Evolutionary conservation across 805 yeast species (phyloP).

Genomic region (Blastobotrys americana): DNA sequence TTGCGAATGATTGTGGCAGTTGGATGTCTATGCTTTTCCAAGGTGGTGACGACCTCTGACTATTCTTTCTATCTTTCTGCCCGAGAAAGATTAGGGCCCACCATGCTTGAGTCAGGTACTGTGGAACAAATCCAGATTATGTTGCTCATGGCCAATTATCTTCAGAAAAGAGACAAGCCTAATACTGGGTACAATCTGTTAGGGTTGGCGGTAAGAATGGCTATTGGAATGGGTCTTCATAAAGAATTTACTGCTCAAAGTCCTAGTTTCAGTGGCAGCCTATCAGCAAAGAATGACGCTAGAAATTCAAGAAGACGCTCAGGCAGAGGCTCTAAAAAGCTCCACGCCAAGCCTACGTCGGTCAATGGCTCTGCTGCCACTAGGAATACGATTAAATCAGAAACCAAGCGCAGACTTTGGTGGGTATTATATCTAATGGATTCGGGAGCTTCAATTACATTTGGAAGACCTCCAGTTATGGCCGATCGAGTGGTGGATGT

Average conservation of each 20-base stretch:
- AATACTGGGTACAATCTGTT: slow-evolving; percentile 56
- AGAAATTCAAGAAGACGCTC: too few relatives aligned
- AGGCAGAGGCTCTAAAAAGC: too few relatives aligned
- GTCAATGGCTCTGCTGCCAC: slow-evolving; percentile 22
- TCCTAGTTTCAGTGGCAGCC: too few relatives aligned
- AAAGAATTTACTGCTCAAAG: slow-evolving; percentile 37
- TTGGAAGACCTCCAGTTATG: slow-evolving; percentile 53
- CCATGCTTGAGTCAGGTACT: slow-evolving; percentile 52
- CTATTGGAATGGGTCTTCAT: slow-evolving; percentile 51
- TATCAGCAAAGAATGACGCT: slow-evolving; percentile 24
- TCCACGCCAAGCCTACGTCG: neutral
- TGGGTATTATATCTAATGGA: slow-evolving; percentile 56
- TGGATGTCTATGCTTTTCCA: slow-evolving; percentile 50
- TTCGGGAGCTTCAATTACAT: slow-evolving; percentile 49
- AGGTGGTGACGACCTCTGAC: slow-evolving; percentile 41
- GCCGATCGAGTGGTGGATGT: slow-evolving; percentile 39
- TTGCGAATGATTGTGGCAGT: slow-evolving; percentile 48
- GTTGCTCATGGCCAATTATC: slow-evolving; percentile 45
- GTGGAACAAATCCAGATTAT: slow-evolving; percentile 32
- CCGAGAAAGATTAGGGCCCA: slow-evolving; percentile 35
- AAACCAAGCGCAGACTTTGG: slow-evolving; percentile 51
- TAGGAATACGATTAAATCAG: slow-evolving; percentile 31
- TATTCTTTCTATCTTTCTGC: slow-evolving; percentile 47
- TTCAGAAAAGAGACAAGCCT: slow-evolving; percentile 51
- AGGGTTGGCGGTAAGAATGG: slow-evolving; percentile 57